Base-by-base conservation (phyloP, 208 protist genomes). In the Wallacemonas rigidus region DNA sequence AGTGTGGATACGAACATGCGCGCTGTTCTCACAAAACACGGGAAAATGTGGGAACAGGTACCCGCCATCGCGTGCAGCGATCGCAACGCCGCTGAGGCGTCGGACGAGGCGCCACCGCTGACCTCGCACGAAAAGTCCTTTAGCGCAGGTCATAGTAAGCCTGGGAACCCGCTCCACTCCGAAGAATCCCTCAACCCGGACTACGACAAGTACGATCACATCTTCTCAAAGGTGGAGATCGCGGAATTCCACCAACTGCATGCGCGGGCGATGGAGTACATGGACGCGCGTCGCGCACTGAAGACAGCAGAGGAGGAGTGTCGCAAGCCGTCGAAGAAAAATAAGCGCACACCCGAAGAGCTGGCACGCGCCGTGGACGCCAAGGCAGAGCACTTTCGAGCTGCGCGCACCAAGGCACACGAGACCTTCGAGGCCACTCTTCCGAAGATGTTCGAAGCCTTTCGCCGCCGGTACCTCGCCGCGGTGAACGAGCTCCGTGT, bases 321-420 rank as follows among this genome's bases (percentile, higher is more conserved):
- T 17, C 47, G 43, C 62, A 71, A 74, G 63, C 54, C 68, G 45
- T 15, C 62, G 0, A 70, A 70, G 63, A 36, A 63, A 0, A 69
- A 72, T 39, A 56, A 65, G 15, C 15, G 26, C 9, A 58, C 11
- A n/a, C n/a, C 36, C 9, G 58, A 47, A 17, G 60, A 63, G 61
- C 63, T 69, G 12, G 47, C 26, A 12, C 26, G 65, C 2, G 48
- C 64, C n/a, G 54, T 69, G 45, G 15, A 72, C 41, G 7, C n/a
- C 4, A 26, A 47, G 14, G 60, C 47, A 2, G 43, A 17, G 35
- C 45, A 67, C 8, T 35, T 57, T 17, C 38, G 43, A 3, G 61
- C 47, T n/a, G 14, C 26, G 9, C 53, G 53, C n/a, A 36, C 53
- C 6, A n/a, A 36, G 6, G n/a, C 26, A 7, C 53, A 36, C 26